Conservation (phyloP, 257 asterid genomes). For the Nicotiana tomentosiformis region DNA sequence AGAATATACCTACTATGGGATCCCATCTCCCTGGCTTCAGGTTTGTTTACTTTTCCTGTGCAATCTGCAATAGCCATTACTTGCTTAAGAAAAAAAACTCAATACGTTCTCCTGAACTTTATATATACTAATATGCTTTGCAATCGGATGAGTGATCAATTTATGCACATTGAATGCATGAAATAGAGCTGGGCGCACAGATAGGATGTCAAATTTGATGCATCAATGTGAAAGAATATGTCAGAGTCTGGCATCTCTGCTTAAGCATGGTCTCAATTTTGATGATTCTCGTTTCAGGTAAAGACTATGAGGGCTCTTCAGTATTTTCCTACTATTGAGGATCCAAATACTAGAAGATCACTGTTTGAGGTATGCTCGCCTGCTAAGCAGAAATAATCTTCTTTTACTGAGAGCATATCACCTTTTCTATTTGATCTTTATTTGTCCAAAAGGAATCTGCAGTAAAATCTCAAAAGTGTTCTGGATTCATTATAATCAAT, state of each 20-base stretch:
- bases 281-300: conserved; percentile 42
- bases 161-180: background rate
- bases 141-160: background rate
- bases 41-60: conserved; percentile 32
- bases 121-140: background rate
- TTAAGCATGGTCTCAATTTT: background rate
- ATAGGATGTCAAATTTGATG: background rate
- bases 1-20: conserved; percentile 96
- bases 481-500: conserved; percentile 11
- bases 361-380: conserved; percentile 76
- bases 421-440: background rate
- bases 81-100: conserved; percentile 3
- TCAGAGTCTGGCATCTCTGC: background rate
- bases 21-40: conserved; percentile 99
- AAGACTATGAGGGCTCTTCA: conserved; percentile 99
- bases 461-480: background rate
- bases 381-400: background rate
- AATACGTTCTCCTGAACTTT: background rate
- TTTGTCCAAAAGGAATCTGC: background rate
- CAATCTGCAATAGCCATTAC: background rate
- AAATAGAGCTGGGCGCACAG: background rate
- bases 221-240: background rate
- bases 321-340: conserved; percentile 95
- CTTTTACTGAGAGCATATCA: background rate
- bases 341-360: conserved; percentile 91